Evolutionary conservation across 768 basidiomycete species (phyloP).

Genomic region (Bullera alba): DNA sequence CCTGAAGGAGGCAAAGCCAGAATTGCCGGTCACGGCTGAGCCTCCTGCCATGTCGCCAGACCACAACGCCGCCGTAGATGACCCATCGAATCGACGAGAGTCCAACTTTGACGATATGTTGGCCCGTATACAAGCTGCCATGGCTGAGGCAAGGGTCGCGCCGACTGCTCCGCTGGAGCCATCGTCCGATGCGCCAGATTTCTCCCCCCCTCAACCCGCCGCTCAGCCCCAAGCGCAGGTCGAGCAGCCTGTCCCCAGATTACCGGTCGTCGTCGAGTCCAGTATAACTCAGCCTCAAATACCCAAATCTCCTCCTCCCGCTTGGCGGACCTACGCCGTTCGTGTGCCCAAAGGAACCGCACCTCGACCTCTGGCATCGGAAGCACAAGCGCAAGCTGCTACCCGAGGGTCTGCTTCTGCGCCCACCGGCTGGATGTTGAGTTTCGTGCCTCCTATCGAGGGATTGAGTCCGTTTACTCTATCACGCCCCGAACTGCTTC

Average conservation of each 20-base stretch:
- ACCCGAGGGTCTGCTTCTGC: conserved; percentile 8
- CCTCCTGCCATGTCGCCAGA: background rate
- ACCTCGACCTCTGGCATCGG: conserved; percentile 7
- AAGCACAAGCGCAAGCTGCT: conserved; percentile 7
- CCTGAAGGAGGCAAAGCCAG: too few relatives aligned
- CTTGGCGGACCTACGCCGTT: conserved; percentile 44
- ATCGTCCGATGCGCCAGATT: background rate
- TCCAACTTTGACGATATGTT: conserved; percentile 40
- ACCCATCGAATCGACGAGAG: conserved; percentile 11
- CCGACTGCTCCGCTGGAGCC: background rate
- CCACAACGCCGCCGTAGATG: background rate
- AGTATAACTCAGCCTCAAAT: conserved; percentile 32
- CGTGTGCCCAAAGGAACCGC: conserved; percentile 28
- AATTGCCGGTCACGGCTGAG: too few relatives aligned
- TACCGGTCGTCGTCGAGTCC: conserved; percentile 18
- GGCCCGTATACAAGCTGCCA: conserved; percentile 44
- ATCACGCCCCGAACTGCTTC: conserved; percentile 40
- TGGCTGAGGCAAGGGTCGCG: conserved; percentile 25
- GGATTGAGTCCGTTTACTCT: conserved; percentile 30
- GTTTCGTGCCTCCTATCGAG: conserved; percentile 38
- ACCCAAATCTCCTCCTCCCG: conserved; percentile 43
- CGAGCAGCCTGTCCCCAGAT: background rate
- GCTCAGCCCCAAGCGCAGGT: background rate
- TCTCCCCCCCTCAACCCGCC: background rate
- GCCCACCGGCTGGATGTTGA: conserved; percentile 26